Evolutionary conservation across 768 basidiomycete species (phyloP).

Genomic region (Wakefieldia striispora): DNA sequence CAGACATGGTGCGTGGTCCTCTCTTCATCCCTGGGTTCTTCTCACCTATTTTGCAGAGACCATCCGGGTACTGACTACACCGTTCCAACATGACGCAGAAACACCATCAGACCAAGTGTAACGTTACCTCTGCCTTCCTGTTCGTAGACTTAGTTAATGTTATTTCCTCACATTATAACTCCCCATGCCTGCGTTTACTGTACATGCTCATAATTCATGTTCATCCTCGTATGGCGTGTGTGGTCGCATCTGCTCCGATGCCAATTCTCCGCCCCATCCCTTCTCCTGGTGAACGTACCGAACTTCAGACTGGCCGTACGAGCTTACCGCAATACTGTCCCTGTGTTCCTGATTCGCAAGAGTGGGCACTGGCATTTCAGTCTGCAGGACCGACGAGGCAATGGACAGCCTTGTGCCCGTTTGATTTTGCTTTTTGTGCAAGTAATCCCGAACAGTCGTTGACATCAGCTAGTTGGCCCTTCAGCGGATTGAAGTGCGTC

Average conservation of each 20-base stretch:
- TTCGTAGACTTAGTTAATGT: conserved; percentile 3
- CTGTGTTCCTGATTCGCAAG: conserved; percentile 29
- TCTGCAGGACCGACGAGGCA: conserved; percentile 24
- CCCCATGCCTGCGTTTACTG: conserved; percentile 1
- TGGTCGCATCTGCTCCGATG: conserved; percentile 36
- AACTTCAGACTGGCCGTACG: conserved; percentile 23
- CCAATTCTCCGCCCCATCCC: conserved; percentile 35
- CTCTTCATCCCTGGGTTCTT: neutral
- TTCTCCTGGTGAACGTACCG: conserved; percentile 29
- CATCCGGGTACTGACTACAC: conserved; percentile 47
- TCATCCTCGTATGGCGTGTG: conserved; percentile 42
- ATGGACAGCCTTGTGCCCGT: conserved; percentile 19
- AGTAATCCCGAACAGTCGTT: conserved; percentile 64
- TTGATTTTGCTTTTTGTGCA: conserved; percentile 51
- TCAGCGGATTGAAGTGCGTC: conserved; percentile 3
- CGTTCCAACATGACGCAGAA: conserved; percentile 25
- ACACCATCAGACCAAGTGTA: conserved; percentile 20
- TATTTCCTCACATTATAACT: neutral
- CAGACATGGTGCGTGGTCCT: conserved; percentile 58
- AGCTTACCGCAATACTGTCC: conserved; percentile 30
- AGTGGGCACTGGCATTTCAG: conserved; percentile 30
- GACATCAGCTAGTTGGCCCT: conserved; percentile 51
- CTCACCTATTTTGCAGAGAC: conserved; percentile 41
- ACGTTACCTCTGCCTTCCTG: neutral
- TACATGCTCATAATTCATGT: conserved; percentile 33